Evolutionary conservation across 352 stramenopile genomes (phyloP), one percentile per base, ranked within the genome.

Genomic region (Phytophthora pini): DNA sequence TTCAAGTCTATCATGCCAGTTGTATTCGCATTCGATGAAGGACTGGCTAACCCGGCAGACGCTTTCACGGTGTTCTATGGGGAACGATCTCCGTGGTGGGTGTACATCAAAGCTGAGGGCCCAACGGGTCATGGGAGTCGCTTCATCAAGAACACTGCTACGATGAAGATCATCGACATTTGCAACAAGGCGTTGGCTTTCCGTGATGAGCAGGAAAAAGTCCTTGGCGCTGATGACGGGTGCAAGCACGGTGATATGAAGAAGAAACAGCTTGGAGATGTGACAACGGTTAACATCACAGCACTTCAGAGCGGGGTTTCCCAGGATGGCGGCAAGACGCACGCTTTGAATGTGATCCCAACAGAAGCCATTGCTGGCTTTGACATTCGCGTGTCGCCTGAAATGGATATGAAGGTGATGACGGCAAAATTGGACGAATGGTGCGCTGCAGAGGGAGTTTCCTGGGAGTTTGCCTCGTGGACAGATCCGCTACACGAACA

Each of bases 51-150:
- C 54, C 85, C 89, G 0, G 80, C 79, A 6, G 76, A 98, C 47
- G 83, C 80, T 0, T 98, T 94, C 77, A 98, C 94, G 5, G 91
- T 99, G 7, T 99, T 99, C 75, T 99, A 99, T 68, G 96, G 97
- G 22, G 97, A 99, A 77, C 78, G 97, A 17, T 80, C 94, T 45
- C 94, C 93, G 24, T 98, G 91, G 91, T 98, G 92, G 94, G 77
- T 98, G 45, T 89, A 90, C 55, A 78, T 96, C n/a, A 94, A 82
- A 54, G 87, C 87, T 7, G 65, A 75, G 13, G 88, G 88, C 0
- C 79, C 79, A 0, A 95, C 88, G 0, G 88, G 88, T 7, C 94
- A 98, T 61, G 94, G 89, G 5, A 97, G 84, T 60, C 84, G 95
- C 17, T 99, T 99, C 68, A 98, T 99, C 75, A 81, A 98, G 44